Evolutionary conservation across 2,329 filamentous ascomycete species (phyloP).

Genomic region (Pezicula radicicola): DNA sequence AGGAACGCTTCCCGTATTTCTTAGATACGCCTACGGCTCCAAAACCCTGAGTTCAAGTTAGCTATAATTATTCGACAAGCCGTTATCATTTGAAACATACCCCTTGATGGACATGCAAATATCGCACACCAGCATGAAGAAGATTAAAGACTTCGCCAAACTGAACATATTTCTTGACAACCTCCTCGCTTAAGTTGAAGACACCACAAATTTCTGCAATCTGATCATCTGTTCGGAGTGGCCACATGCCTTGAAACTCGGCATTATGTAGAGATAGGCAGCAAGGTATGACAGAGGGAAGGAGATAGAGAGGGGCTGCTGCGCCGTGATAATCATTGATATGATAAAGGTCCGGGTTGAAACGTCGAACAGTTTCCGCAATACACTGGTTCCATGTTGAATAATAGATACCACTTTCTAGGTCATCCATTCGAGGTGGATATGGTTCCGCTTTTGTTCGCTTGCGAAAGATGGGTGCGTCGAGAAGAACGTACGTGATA

Average conservation of each 20-base stretch:
- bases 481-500: slow-evolving; percentile 65
- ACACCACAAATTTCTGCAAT: slow-evolving; percentile 60
- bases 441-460: slow-evolving; percentile 62
- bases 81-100: slow-evolving; percentile 55
- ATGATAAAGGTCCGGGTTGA: slow-evolving; percentile 59
- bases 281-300: slow-evolving; percentile 58
- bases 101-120: slow-evolving; percentile 60
- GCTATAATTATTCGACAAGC: background rate
- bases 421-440: slow-evolving; percentile 64
- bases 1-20: slow-evolving; percentile 65
- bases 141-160: slow-evolving; percentile 41
- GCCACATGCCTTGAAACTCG: slow-evolving; percentile 67
- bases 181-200: slow-evolving; percentile 55
- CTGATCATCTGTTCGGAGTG: slow-evolving; percentile 59
- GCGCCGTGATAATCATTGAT: slow-evolving; percentile 65
- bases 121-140: slow-evolving; percentile 51
- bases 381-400: slow-evolving; percentile 70
- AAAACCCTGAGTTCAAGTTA: slow-evolving; percentile 43
- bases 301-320: slow-evolving; percentile 60
- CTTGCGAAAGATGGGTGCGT: slow-evolving; percentile 54
- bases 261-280: slow-evolving; percentile 66
- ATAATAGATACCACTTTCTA: slow-evolving; percentile 65
- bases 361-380: slow-evolving; percentile 57
- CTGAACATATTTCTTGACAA: slow-evolving; percentile 37
- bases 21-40: slow-evolving; percentile 65